Evolutionary conservation across 2,329 filamentous ascomycete genomes (phyloP).

Genomic region (Colletotrichum salicis): DNA sequence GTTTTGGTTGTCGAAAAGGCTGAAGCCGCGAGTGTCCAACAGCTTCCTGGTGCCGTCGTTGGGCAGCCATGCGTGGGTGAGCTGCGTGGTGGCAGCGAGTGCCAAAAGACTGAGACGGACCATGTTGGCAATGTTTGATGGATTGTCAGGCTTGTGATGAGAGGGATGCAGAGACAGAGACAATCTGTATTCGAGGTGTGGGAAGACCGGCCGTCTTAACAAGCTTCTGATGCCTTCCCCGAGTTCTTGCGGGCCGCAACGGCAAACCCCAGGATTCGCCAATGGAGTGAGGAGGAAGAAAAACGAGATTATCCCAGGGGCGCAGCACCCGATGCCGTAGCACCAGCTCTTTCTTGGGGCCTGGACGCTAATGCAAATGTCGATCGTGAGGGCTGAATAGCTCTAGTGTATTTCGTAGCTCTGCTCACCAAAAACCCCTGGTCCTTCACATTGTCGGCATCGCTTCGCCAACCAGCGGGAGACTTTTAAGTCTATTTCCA

Average conservation of each 20-base stretch:
- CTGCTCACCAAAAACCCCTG: neutral
- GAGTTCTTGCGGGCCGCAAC: neutral
- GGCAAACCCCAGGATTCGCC: neutral
- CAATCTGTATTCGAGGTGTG: neutral
- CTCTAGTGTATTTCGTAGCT: neutral
- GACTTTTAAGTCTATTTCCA: constrained; percentile 14
- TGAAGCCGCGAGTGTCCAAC: constrained; percentile 29
- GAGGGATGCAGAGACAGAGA: neutral
- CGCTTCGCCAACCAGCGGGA: neutral
- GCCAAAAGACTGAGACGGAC: constrained; percentile 23
- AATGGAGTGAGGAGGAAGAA: neutral
- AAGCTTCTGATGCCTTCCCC: constrained; percentile 1
- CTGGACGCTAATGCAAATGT: constrained; percentile 18
- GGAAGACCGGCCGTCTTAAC: constrained; percentile 14
- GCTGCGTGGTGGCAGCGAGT: constrained; percentile 8
- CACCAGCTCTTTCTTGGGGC: constrained; percentile 4
- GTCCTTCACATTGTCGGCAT: neutral
- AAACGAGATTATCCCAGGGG: constrained; percentile 16
- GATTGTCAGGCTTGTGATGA: neutral
- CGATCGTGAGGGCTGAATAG: constrained; percentile 4
- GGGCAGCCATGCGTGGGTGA: constrained; percentile 27
- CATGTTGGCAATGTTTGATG: constrained; percentile 15
- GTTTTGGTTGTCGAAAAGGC: constrained; percentile 29
- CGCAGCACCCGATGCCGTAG: constrained; percentile 14
- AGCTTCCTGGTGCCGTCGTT: constrained; percentile 27